A percentile compares a stretch with the other conserved stretches of the same genome.
Conservation (phyloP, 495 filamentous ascomycete genomes). For the Oleoguttula mirabilis region DNA sequence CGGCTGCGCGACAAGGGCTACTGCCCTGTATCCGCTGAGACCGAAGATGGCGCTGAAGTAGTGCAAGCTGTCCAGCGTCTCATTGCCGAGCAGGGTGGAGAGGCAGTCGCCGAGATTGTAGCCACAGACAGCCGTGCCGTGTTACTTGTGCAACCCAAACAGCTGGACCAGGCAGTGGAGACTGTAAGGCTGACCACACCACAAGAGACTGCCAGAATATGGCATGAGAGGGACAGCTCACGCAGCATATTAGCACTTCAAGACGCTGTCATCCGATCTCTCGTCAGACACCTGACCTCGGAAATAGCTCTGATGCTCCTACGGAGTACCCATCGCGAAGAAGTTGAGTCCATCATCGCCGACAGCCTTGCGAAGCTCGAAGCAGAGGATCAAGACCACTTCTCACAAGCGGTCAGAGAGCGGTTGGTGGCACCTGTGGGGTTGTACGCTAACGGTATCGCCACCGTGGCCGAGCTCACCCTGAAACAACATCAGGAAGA, state of each 20-base stretch:
- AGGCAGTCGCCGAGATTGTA: not conserved
- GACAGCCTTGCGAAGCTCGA: not conserved
- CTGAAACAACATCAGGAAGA: conserved; percentile 12
- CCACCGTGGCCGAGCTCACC: conserved; percentile 3
- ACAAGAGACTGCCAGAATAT: conserved; percentile 1
- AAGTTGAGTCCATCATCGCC: not conserved
- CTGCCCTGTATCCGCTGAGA: not conserved
- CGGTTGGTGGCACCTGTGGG: conserved; percentile 4
- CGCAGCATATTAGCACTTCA: not conserved
- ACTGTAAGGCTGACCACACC: not conserved
- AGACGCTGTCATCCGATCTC: not conserved
- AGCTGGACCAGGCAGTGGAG: not conserved
- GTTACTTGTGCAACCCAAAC: not conserved
- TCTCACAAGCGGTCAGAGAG: not conserved
- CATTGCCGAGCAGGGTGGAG: not conserved
- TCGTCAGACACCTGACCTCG: not conserved
- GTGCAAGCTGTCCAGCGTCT: not conserved
- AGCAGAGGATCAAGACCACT: not conserved
- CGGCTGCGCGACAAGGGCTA: not conserved
- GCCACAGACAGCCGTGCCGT: not conserved
- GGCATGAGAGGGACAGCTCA: conserved; percentile 1
- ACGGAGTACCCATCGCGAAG: not conserved
- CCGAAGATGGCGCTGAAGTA: not conserved
- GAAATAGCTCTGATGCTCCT: not conserved
- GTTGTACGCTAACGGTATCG: conserved; percentile 8